Evolutionary conservation across 306 rosid species (phyloP), one percentile per base, ranked within the genome.

Genomic region (Sechiopsis laciniata): DNA sequence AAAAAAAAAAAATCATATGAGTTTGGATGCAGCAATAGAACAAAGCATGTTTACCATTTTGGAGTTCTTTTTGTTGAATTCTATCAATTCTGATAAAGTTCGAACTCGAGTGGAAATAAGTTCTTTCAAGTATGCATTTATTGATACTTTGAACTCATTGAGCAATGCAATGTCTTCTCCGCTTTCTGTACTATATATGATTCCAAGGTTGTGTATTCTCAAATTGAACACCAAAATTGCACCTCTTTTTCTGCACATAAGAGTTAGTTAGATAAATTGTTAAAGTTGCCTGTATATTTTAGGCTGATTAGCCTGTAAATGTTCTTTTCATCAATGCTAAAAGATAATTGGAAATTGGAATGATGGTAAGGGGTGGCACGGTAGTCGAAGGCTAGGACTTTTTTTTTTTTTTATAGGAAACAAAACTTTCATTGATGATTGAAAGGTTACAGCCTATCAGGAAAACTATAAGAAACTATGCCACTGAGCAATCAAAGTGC

Each of bases 121-220:
- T 71, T 61, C 63, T 32, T 55, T 29, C n/a, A 83, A 76, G 59
- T 83, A 83, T 59, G 72, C n/a, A 72, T 80, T 80, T 15, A 78
- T 14, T 58, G 79, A 59, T 17, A 78, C 7, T 80, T 80, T 80
- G 71, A 80, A 80, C 80, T 78, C 82, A 1, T 82, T 79, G 6
- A 46, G 1, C n/a, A 75, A 0, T 22, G 69, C 78, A 3, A 62
- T 55, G 8, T n/a, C 42, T 73, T 78, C 78, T 5, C 78, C 59
- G 65, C 82, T 83, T 69, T 10, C 74, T 14, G 12, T 5, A 8
- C 3, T 0, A 6, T 16, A 26, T 37, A 74, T 80, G 8, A 3
- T 7, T 6, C 0, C 14, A 6, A 83, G 10, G 35, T 66, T 78
- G 62, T 81, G 40, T 58, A 83, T 80, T 75, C 72, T 54, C 12